phyloP scores from a whole-genome alignment of 352 stramenopile genomes.

The Phytophthora idaei region DNA sequence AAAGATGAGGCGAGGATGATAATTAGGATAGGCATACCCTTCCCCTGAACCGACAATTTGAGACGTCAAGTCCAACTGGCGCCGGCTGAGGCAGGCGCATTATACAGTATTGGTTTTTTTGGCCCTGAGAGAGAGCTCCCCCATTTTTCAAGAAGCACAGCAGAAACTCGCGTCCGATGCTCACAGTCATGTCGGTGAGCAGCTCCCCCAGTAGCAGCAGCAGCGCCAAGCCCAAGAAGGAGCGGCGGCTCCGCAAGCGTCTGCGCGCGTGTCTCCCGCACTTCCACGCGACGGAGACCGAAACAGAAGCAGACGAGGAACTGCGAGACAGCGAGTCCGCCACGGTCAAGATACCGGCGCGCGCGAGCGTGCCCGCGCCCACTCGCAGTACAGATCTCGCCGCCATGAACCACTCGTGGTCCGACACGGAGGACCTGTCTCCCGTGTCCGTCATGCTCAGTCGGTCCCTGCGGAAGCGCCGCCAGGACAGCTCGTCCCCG shows the following conservation, averaged over 20 bases:
- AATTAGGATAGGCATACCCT: constrained; percentile 21
- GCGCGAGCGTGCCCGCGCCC: constrained; percentile 7
- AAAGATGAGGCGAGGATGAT: constrained; percentile 12
- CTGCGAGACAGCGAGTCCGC: constrained; percentile 6
- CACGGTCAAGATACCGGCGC: constrained; percentile 10
- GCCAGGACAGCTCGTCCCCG: constrained; percentile 21
- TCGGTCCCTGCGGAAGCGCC: constrained; percentile 23
- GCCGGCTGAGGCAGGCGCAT: constrained; percentile 33
- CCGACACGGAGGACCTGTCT: constrained; percentile 50
- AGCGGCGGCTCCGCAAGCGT: constrained; percentile 34
- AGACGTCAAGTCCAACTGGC: constrained; percentile 17
- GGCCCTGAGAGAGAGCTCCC: neutral
- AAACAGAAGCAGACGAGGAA: constrained; percentile 16
- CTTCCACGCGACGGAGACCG: constrained; percentile 23
- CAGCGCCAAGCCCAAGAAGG: constrained; percentile 13
- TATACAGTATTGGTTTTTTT: constrained; percentile 12
- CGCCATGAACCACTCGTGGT: constrained; percentile 44
- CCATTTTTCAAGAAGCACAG: constrained; percentile 9
- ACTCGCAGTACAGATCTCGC: constrained; percentile 7
- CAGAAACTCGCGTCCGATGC: constrained; percentile 12
- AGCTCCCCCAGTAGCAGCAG: neutral
- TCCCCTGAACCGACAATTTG: constrained; percentile 4
- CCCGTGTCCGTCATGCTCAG: constrained; percentile 26
- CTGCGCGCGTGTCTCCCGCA: constrained; percentile 35
- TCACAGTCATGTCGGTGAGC: constrained; percentile 32